Evolutionary conservation across 371 early-diverging fungal genomes (phyloP).

Genomic region (Choanephora cucurbitarum): DNA sequence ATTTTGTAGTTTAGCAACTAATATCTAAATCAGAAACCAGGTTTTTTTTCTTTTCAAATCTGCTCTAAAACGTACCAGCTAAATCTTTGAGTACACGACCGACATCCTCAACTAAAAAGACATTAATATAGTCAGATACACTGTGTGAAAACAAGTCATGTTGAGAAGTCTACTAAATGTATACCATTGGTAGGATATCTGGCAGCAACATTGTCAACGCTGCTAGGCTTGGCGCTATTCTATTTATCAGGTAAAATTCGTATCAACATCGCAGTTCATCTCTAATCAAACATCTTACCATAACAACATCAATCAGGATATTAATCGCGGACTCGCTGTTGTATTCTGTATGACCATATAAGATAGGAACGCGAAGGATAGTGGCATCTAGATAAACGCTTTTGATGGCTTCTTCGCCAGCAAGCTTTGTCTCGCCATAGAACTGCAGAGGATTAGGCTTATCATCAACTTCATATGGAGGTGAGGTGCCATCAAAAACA

Average conservation of each 20-base stretch:
- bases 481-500: constrained; percentile 85
- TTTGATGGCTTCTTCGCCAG: constrained; percentile 71
- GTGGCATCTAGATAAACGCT: constrained; percentile 58
- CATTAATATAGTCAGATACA: not conserved
- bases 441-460: constrained; percentile 78
- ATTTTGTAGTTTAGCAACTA: constrained; percentile 43
- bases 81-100: constrained; percentile 69
- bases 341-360: constrained; percentile 73
- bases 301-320: constrained; percentile 64
- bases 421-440: constrained; percentile 78
- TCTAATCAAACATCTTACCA: constrained; percentile 28
- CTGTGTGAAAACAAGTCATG: not conserved
- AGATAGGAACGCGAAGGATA: constrained; percentile 79
- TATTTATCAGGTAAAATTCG: constrained; percentile 5
- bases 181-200: constrained; percentile 84
- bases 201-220: constrained; percentile 70
- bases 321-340: constrained; percentile 81
- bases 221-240: constrained; percentile 34
- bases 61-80: constrained; percentile 32
- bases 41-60: not conserved
- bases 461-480: constrained; percentile 76
- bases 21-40: too few species aligned
- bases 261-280: too few species aligned
- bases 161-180: not conserved
- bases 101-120: constrained; percentile 60